Evolutionary conservation across 176 grass and related monocot genomes (phyloP), one percentile per base, ranked within the genome.

Genomic region (Thalia dealbata): DNA sequence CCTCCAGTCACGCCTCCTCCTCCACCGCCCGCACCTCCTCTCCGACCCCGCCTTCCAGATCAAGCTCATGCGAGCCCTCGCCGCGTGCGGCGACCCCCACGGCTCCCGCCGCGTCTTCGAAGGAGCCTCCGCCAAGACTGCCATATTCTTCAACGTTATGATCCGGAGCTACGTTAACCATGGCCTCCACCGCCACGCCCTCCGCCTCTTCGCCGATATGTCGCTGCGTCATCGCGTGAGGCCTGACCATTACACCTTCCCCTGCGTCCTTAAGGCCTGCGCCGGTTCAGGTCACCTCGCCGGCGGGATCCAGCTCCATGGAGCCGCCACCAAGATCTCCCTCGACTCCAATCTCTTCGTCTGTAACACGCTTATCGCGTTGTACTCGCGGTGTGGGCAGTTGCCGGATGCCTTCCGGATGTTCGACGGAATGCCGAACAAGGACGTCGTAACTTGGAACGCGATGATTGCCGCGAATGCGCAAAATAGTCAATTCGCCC

Each of bases 381-480:
- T 96, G 85, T 96, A 91, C 60, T 66, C 78, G 0, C 74, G 80
- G 23, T 96, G 88, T 18, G 78, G 85, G 50, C 13, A 52, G n/a
- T 70, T 74, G 0, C 51, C 64, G 1, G 78, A 88, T 45, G 88
- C 88, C 3, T 86, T 85, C 50, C 71, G 30, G 18, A 21, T 91
- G 78, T 91, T 96, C 61, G 82, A 69, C 1, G 81, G 75, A 91
- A 88, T 96, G 88, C 76, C n/a, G 30, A 60, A 67, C 63, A 50
- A 76, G 64, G 88, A 96, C 30, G 72, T 91, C n/a, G 81, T 96
- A 19, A 86, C 88, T 8, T 96, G 88, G 91, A 96, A 91, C 58
- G 74, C 80, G n/a, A 91, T 96, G 77, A 91, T 91, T 73, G 79
- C 84, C 3, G 88, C 85, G 22, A 82, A 84, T 15, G 75, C 78